These are phyloP conservation scores for Sporothrix luriei DNA, from an alignment of 2,329 filamentous ascomycete genomes.

Conservation along the genomic window DNA sequence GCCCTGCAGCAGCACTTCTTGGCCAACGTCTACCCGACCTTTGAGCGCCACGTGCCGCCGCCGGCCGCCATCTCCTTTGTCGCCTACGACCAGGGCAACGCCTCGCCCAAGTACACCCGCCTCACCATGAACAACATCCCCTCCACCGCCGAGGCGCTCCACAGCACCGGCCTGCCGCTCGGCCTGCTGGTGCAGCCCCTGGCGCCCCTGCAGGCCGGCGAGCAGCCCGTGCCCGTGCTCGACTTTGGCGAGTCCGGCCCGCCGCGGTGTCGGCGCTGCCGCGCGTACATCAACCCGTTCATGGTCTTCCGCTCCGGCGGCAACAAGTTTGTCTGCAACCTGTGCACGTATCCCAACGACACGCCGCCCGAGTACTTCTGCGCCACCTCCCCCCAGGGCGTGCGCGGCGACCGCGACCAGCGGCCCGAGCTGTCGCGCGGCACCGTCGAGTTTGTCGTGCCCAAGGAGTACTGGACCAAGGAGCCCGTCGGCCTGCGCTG, in stretches of 20 bases:
- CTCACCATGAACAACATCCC: constrained; percentile 94
- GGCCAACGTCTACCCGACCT: constrained; percentile 87
- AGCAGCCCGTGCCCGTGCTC: constrained; percentile 83
- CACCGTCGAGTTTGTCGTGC: constrained; percentile 94
- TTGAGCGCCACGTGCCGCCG: constrained; percentile 89
- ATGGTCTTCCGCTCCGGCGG: constrained; percentile 96
- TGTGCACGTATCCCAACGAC: constrained; percentile 97
- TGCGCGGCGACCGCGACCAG: constrained; percentile 83
- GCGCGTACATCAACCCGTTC: constrained; percentile 97
- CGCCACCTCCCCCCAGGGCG: constrained; percentile 82
- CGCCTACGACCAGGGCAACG: constrained; percentile 93
- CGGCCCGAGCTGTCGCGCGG: constrained; percentile 87
- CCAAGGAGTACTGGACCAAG: constrained; percentile 98
- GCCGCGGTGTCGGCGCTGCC: constrained; percentile 86
- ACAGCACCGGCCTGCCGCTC: constrained; percentile 79
- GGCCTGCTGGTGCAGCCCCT: constrained; percentile 88
- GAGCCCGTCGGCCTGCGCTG: constrained; percentile 85
- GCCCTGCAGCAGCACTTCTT: constrained; percentile 80
- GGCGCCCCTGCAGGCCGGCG: constrained; percentile 78
- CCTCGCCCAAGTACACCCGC: constrained; percentile 89
- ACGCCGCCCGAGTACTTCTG: constrained; percentile 90
- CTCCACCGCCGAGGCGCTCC: constrained; percentile 74
- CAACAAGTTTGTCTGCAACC: constrained; percentile 96
- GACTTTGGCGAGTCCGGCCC: constrained; percentile 93
- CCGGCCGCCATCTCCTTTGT: constrained; percentile 87